These are phyloP conservation scores for Sugiyamaella paludigena DNA, from an alignment of 1,139 yeast genomes.

Conservation along the genomic window DNA sequence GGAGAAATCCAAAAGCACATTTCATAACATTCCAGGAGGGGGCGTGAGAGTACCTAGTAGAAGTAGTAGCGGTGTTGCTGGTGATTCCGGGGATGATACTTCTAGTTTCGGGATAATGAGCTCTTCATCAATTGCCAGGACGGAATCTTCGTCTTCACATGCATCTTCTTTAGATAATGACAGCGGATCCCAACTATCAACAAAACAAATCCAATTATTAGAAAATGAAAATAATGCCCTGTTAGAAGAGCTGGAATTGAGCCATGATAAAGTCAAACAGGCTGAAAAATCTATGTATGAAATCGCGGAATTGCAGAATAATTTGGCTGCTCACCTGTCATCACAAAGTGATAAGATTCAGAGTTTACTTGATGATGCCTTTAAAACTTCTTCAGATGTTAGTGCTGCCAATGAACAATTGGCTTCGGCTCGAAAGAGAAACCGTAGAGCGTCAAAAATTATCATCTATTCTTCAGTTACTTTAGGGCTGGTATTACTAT, in stretches of 20 bases:
- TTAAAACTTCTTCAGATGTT: conserved; percentile 66
- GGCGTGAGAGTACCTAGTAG: neutral
- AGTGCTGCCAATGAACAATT: conserved; percentile 71
- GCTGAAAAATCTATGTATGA: conserved; percentile 81
- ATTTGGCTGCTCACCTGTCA: conserved; percentile 70
- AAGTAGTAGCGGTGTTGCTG: neutral
- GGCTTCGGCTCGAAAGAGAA: conserved; percentile 65
- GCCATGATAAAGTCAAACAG: conserved; percentile 40
- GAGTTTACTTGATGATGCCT: conserved; percentile 65
- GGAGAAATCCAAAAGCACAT: conserved; percentile 33
- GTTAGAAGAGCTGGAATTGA: conserved; percentile 58
- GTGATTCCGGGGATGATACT: no score
- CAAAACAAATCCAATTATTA: conserved; percentile 65
- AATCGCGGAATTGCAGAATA: conserved; percentile 74
- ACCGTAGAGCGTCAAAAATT: conserved; percentile 67
- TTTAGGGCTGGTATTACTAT: conserved; percentile 59
- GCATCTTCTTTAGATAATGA: neutral
- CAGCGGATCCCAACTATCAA: conserved; percentile 24
- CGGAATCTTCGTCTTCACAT: neutral
- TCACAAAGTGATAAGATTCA: conserved; percentile 74
- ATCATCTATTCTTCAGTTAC: conserved; percentile 60
- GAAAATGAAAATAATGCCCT: conserved; percentile 72
- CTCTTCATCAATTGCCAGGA: neutral
- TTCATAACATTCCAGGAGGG: conserved; percentile 25
- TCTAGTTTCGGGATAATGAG: no score